These are phyloP conservation scores for Cutaneotrichosporon cavernicola DNA, from an alignment of 1,284 basidiomycete species.

Conservation along the genomic window DNA sequence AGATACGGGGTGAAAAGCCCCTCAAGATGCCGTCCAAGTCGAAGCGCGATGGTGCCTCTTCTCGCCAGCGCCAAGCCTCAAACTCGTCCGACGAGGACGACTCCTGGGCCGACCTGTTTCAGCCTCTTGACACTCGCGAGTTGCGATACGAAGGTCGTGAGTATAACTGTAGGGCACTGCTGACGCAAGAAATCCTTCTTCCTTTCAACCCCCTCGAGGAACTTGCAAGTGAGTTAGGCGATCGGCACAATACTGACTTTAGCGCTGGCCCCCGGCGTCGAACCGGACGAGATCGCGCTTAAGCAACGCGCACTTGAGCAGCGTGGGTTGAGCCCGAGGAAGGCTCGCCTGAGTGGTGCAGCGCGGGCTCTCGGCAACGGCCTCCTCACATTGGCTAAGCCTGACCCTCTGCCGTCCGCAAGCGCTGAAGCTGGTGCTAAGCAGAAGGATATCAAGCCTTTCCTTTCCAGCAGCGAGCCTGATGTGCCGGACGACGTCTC, in stretches of 20 bases:
- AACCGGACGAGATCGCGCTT: neutral
- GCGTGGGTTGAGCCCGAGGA: neutral
- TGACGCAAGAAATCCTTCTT: slow-evolving; percentile 30
- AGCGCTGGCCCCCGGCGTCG: neutral
- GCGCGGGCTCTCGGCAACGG: neutral
- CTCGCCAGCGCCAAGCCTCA: neutral
- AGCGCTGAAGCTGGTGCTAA: neutral
- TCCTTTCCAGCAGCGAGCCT: too few relatives aligned
- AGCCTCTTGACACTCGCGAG: neutral
- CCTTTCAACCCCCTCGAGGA: slow-evolving; percentile 35
- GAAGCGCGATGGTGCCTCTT: neutral
- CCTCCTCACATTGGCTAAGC: neutral
- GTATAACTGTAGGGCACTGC: slow-evolving; percentile 10
- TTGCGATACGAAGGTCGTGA: slow-evolving; percentile 40
- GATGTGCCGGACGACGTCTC: too few relatives aligned
- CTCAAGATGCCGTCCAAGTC: slow-evolving; percentile 24
- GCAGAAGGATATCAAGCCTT: neutral
- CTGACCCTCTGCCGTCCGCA: neutral
- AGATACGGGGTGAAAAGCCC: slow-evolving; percentile 16
- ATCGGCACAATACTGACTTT: neutral
- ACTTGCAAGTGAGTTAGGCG: slow-evolving; percentile 28
- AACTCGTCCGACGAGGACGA: neutral
- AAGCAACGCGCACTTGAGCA: neutral
- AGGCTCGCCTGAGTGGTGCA: neutral
- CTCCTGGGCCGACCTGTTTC: neutral